Percentiles rank a stretch among this genome's conserved stretches.
phyloP scores from a whole-genome alignment of 331 rosid genomes.

The Quercus tomentella region DNA sequence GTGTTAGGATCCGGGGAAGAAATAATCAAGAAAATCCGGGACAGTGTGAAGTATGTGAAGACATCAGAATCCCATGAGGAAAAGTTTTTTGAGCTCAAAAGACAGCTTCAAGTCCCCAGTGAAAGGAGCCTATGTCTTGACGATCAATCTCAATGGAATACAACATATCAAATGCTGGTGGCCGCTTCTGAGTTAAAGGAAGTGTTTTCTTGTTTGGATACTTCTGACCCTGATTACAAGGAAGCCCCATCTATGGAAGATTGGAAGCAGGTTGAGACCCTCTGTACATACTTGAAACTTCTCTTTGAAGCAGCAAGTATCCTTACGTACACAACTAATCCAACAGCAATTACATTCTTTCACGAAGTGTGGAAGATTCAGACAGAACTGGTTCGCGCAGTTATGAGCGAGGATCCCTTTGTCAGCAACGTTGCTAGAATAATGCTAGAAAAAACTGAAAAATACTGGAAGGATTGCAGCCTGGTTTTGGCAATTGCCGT shows the following conservation, averaged over 20 bases:
- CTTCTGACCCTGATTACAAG: slow-evolving; percentile 81
- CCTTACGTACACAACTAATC: slow-evolving; percentile 55
- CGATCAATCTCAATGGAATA: slow-evolving; percentile 77
- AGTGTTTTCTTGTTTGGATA: slow-evolving; percentile 82
- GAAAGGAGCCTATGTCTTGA: slow-evolving; percentile 69
- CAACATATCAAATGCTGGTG: slow-evolving; percentile 89
- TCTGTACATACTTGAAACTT: slow-evolving; percentile 70
- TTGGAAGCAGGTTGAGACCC: slow-evolving; percentile 76
- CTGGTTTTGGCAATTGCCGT: slow-evolving; percentile 85
- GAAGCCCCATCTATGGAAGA: slow-evolving; percentile 77
- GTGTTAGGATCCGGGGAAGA: slow-evolving; percentile 49
- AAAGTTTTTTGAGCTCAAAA: slow-evolving; percentile 72
- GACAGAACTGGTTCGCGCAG: slow-evolving; percentile 62
- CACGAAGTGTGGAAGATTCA: slow-evolving; percentile 95
- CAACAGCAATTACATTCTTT: slow-evolving; percentile 68
- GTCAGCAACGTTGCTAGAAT: slow-evolving; percentile 40
- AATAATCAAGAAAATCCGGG: slow-evolving; percentile 58
- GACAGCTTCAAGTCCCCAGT: slow-evolving; percentile 88
- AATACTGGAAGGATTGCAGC: slow-evolving; percentile 81
- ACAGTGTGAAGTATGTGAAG: slow-evolving; percentile 84
- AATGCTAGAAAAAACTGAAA: slow-evolving; percentile 66
- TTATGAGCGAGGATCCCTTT: slow-evolving; percentile 61
- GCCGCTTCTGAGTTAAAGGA: slow-evolving; percentile 80
- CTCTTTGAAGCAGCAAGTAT: slow-evolving; percentile 70
- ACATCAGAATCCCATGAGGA: slow-evolving; percentile 86